Evolutionary conservation across 139 green algal species (phyloP).

Genomic region (Zygnema cylindricum): DNA sequence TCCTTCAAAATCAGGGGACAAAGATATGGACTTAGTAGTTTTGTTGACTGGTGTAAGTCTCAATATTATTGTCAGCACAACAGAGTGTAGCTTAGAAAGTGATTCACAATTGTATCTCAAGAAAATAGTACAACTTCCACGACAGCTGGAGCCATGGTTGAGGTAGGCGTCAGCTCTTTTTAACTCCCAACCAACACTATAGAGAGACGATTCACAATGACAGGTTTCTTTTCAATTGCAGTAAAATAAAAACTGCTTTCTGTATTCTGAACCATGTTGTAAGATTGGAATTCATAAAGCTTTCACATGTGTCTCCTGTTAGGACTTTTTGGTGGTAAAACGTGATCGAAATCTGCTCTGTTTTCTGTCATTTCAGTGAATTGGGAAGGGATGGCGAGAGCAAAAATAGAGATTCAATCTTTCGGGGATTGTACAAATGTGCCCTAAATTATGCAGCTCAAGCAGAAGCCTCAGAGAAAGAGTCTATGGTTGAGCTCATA

Average conservation of each 20-base stretch:
- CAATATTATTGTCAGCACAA: neutral
- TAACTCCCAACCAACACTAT: no score
- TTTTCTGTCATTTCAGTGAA: neutral
- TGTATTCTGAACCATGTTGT: no score
- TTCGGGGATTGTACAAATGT: neutral
- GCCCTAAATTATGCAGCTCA: neutral
- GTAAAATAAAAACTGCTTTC: no score
- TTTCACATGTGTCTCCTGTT: no score
- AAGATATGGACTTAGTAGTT: neutral
- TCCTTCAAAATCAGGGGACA: neutral
- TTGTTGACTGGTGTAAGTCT: neutral
- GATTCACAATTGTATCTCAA: neutral
- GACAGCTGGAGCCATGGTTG: neutral
- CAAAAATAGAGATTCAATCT: neutral
- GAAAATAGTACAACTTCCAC: neutral
- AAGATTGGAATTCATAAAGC: no score
- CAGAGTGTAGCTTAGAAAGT: neutral
- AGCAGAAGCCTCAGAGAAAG: neutral
- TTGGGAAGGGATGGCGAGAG: neutral
- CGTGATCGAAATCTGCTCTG: no score
- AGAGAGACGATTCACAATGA: no score
- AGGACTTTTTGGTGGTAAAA: no score
- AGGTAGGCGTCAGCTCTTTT: neutral
- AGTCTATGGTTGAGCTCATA: neutral
- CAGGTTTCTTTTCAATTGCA: no score